phyloP scores from a whole-genome alignment of 352 stramenopile genomes.

The Globisporangium radiosum region DNA sequence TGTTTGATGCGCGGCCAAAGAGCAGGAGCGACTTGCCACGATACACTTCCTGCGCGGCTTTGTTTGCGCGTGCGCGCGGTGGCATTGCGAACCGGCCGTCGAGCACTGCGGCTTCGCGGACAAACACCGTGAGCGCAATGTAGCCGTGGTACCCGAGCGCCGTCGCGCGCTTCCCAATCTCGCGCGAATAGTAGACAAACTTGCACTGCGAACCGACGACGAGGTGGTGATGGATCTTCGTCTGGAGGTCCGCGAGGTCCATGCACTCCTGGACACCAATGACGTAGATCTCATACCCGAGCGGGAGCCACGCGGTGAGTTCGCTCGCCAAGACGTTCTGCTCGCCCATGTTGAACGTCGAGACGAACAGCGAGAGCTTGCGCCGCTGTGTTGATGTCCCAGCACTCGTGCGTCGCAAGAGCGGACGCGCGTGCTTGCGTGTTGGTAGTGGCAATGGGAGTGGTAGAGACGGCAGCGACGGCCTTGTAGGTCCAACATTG shows the following conservation, averaged over 20 bases:
- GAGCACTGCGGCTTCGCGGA: conserved; percentile 52
- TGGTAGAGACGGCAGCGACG: not conserved
- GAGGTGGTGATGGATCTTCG: conserved; percentile 61
- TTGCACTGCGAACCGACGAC: conserved; percentile 37
- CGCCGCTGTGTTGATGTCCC: no score
- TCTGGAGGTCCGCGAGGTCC: conserved; percentile 63
- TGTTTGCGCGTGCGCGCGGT: conserved; percentile 39
- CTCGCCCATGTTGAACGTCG: conserved; percentile 87
- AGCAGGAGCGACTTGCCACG: conserved; percentile 72
- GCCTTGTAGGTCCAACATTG: not conserved
- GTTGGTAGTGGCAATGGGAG: not conserved
- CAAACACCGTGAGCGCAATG: conserved; percentile 83
- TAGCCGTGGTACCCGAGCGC: conserved; percentile 82
- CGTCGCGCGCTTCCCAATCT: conserved; percentile 78
- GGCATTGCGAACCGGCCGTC: conserved; percentile 67
- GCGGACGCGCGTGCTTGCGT: conserved; percentile 2
- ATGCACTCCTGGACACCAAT: conserved; percentile 67
- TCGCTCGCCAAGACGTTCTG: conserved; percentile 50
- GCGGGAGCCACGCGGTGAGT: conserved; percentile 66
- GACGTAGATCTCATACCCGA: conserved; percentile 18
- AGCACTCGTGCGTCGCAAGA: no score
- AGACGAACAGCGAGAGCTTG: conserved; percentile 63
- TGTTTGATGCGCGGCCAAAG: conserved; percentile 68
- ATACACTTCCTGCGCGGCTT: conserved; percentile 66
- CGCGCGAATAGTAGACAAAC: conserved; percentile 71